Evolutionary conservation across 495 filamentous ascomycete genomes (phyloP).

Genomic region (Hypoxylon cercidicola): DNA sequence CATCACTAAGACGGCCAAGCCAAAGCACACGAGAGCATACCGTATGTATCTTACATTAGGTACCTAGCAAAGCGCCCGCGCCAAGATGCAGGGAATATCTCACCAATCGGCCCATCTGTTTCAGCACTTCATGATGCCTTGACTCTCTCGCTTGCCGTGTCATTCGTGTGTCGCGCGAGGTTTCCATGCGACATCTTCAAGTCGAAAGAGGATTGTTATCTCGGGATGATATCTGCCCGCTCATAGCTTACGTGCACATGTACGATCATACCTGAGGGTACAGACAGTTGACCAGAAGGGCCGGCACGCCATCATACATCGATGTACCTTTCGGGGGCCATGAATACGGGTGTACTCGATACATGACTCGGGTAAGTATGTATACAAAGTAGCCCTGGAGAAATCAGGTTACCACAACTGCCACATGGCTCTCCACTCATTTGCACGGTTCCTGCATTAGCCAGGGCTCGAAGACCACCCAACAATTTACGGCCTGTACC

Average conservation of each 20-base stretch:
- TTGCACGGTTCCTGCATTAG: conserved; percentile 42
- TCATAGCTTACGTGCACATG: not conserved
- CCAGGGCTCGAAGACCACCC: conserved; percentile 13
- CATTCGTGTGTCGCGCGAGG: conserved; percentile 17
- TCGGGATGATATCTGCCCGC: not conserved
- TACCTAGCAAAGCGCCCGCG: conserved; percentile 5
- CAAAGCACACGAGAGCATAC: conserved; percentile 3
- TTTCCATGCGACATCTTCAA: conserved; percentile 15
- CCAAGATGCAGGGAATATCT: conserved; percentile 21
- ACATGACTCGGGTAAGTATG: conserved; percentile 10
- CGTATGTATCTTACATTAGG: conserved; percentile 19
- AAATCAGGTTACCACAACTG: conserved; percentile 18
- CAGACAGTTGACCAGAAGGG: conserved; percentile 19
- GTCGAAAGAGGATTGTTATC: not conserved
- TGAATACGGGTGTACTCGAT: conserved; percentile 20
- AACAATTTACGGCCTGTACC: conserved; percentile 10
- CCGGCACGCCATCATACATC: conserved; percentile 32
- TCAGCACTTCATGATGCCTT: conserved; percentile 12
- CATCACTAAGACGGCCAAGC: no score
- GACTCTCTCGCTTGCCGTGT: not conserved
- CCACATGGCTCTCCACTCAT: conserved; percentile 43
- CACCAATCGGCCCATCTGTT: conserved; percentile 29
- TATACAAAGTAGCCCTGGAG: conserved; percentile 9
- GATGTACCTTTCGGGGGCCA: conserved; percentile 1
- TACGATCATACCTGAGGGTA: conserved; percentile 13